A percentile compares a stretch with the other conserved stretches of the same genome.
Conservation (phyloP, 352 stramenopile species). For the Hyaloperonospora brassicae region DNA sequence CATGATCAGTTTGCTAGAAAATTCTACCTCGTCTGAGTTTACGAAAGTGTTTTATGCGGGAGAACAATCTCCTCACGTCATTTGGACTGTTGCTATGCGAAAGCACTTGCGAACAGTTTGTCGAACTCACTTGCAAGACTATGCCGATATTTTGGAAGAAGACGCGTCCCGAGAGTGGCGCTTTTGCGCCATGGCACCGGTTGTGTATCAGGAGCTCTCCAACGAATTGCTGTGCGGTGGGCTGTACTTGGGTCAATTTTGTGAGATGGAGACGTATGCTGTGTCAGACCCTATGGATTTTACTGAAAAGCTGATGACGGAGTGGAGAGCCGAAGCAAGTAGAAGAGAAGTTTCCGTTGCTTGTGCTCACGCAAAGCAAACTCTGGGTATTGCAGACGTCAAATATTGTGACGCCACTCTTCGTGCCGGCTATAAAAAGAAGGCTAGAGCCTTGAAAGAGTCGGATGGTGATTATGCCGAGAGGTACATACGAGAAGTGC, state of each 20-base stretch:
- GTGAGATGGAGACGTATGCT: constrained; percentile 66
- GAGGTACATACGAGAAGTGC: constrained; percentile 26
- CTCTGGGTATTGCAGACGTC: constrained; percentile 28
- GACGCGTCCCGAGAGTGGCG: constrained; percentile 84
- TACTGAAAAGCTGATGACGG: constrained; percentile 63
- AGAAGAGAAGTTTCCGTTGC: constrained; percentile 25
- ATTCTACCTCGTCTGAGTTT: constrained; percentile 76
- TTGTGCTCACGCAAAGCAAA: constrained; percentile 32
- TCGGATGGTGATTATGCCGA: constrained; percentile 31
- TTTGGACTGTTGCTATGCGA: constrained; percentile 92
- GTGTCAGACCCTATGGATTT: constrained; percentile 86
- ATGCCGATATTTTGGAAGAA: constrained; percentile 81
- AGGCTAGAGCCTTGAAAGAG: constrained; percentile 30
- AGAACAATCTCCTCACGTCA: constrained; percentile 84
- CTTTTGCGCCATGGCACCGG: constrained; percentile 88
- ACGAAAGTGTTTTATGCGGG: constrained; percentile 83
- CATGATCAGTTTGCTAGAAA: constrained; percentile 85
- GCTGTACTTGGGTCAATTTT: constrained; percentile 91
- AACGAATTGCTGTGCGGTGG: constrained; percentile 91
- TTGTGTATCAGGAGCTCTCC: constrained; percentile 85
- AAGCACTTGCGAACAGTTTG: constrained; percentile 84
- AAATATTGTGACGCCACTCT: constrained; percentile 20
- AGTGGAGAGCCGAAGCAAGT: constrained; percentile 73
- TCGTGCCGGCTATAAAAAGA: constrained; percentile 52
- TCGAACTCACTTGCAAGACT: constrained; percentile 88